These are phyloP conservation scores for Monilinia aucupariae DNA, from an alignment of 2,329 filamentous ascomycete genomes.

Conservation along the genomic window DNA sequence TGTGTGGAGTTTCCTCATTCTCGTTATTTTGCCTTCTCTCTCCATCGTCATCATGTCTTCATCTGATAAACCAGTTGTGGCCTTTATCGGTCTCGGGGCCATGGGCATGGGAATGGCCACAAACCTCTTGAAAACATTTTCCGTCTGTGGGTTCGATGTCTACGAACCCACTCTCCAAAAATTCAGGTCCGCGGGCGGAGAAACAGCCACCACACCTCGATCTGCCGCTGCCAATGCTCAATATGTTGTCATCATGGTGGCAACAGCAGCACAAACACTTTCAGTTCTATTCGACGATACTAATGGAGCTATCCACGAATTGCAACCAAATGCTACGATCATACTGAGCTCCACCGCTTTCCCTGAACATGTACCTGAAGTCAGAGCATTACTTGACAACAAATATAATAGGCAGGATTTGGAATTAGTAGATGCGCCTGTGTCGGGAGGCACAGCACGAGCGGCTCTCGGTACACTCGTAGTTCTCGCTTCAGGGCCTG, in stretches of 20 bases:
- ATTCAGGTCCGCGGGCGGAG: conserved; percentile 58
- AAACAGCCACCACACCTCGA: conserved; percentile 51
- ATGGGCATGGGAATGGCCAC: conserved; percentile 82
- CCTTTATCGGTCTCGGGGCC: conserved; percentile 58
- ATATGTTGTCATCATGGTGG: conserved; percentile 70
- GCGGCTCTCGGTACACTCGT: conserved; percentile 68
- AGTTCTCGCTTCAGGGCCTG: conserved; percentile 64
- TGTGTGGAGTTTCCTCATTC: background rate
- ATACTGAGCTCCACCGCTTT: conserved; percentile 68
- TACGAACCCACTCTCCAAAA: conserved; percentile 60
- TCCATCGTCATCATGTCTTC: conserved; percentile 2
- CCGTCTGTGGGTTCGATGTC: conserved; percentile 67
- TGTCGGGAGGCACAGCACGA: conserved; percentile 63
- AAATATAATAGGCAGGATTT: conserved; percentile 57
- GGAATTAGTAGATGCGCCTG: conserved; percentile 63
- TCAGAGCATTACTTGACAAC: conserved; percentile 51
- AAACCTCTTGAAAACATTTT: conserved; percentile 60
- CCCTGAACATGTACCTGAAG: conserved; percentile 56
- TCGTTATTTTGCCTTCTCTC: background rate
- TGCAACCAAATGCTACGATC: conserved; percentile 52
- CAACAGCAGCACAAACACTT: conserved; percentile 65
- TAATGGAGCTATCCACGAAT: conserved; percentile 44
- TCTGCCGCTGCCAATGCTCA: conserved; percentile 55
- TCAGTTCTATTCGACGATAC: conserved; percentile 56
- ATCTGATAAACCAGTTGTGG: conserved; percentile 9